These are phyloP conservation scores for Aspergillus pseudotamarii DNA, from an alignment of 2,329 filamentous ascomycete species.

Conservation along the genomic window DNA sequence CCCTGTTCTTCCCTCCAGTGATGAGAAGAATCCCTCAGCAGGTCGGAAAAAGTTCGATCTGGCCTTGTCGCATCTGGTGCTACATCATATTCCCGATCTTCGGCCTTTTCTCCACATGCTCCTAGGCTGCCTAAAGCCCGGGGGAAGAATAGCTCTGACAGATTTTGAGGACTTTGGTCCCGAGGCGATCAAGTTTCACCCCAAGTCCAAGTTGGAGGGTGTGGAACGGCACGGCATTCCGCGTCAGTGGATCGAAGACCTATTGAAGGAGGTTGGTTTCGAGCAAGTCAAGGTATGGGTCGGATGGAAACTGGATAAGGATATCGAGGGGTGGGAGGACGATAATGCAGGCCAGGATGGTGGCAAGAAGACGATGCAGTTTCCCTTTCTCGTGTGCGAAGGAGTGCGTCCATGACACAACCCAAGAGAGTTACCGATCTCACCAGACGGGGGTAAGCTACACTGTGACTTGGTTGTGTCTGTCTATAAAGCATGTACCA, in stretches of 20 bases:
- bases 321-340: conserved; percentile 53
- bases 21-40: conserved; percentile 30
- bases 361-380: conserved; percentile 36
- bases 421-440: not conserved
- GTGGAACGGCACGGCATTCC: conserved; percentile 59
- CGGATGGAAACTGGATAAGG: conserved; percentile 55
- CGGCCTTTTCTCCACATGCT: conserved; percentile 49
- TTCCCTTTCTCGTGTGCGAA: conserved; percentile 48
- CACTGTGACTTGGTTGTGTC: not conserved
- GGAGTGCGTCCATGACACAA: conserved; percentile 25
- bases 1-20: conserved; percentile 40
- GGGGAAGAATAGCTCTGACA: conserved; percentile 56
- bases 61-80: conserved; percentile 56
- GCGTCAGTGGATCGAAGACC: conserved; percentile 41
- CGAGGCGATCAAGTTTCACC: conserved; percentile 56
- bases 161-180: conserved; percentile 62
- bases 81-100: conserved; percentile 59
- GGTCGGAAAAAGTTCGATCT: conserved; percentile 52
- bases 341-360: conserved; percentile 22
- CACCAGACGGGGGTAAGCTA: not conserved
- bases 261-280: conserved; percentile 54
- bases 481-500: not conserved
- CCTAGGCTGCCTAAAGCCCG: conserved; percentile 50
- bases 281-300: conserved; percentile 50
- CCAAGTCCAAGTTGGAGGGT: conserved; percentile 54